These are phyloP conservation scores for Zanthoxylum bungeanum DNA, from an alignment of 345 rosid species.

Conservation along the genomic window DNA sequence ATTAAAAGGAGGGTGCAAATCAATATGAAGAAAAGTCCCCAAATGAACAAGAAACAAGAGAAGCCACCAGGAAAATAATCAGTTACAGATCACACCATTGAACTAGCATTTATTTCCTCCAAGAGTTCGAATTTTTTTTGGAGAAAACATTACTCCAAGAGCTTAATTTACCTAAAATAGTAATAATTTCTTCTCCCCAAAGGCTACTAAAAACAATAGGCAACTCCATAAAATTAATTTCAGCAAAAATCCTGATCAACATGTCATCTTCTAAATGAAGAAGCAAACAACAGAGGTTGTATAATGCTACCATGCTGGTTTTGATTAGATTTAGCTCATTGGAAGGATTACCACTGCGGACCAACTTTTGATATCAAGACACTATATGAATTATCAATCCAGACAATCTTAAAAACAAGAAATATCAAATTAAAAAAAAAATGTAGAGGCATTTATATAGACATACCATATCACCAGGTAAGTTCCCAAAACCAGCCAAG, in stretches of 20 bases:
- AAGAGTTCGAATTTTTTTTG: no score
- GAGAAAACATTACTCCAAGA: no score
- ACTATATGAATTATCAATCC: no score
- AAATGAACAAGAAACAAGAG: neutral
- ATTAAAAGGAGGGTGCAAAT: no score
- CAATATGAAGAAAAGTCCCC: neutral
- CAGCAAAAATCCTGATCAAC: neutral
- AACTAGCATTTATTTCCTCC: no score
- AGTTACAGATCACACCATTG: neutral
- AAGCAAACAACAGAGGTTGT: no score
- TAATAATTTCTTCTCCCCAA: no score
- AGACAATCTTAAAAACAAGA: neutral
- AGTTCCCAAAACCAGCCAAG: conserved; percentile 94
- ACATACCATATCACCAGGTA: conserved; percentile 95
- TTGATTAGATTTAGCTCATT: no score
- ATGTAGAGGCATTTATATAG: neutral
- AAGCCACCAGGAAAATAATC: neutral
- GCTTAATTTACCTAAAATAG: no score
- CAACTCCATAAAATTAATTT: neutral
- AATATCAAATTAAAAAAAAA: conserved; percentile 5
- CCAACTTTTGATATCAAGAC: no score
- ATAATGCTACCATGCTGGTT: no score
- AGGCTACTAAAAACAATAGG: neutral
- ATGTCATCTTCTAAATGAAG: neutral
- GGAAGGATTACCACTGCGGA: no score